A percentile compares a stretch with the other conserved stretches of the same genome.
Evolutionary conservation across 148 eudicot genomes (phyloP).

Genomic region (Dysphania ambrosioides): DNA sequence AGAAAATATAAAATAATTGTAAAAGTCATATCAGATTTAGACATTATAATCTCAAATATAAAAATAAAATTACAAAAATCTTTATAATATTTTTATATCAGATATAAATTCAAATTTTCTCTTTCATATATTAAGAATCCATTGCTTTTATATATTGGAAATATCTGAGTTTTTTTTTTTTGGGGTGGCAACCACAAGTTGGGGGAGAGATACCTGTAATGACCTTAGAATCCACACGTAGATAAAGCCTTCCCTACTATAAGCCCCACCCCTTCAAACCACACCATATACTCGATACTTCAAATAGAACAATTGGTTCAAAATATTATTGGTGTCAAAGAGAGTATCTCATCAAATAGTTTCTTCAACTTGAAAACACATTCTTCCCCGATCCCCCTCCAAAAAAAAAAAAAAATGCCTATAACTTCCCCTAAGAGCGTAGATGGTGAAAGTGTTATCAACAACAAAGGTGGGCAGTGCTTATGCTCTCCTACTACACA

Average conservation of each 20-base stretch:
- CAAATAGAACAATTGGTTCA: background rate
- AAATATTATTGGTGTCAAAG: background rate
- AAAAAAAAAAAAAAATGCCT: constrained; percentile 19
- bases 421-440: constrained; percentile 32
- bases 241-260: constrained; percentile 23
- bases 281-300: constrained; percentile 5
- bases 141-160: background rate
- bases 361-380: background rate
- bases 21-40: no score
- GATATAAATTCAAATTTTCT: no score
- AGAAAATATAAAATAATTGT: no score
- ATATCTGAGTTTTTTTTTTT: constrained; percentile 10
- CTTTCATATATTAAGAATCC: no score
- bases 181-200: constrained; percentile 12
- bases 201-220: constrained; percentile 11
- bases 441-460: constrained; percentile 19
- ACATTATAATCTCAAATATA: no score
- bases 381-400: no score
- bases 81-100: no score
- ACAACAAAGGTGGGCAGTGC: constrained; percentile 43
- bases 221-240: constrained; percentile 11
- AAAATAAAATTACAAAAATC: no score
- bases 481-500: constrained; percentile 77
- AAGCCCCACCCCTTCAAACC: constrained; percentile 15
- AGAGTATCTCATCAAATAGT: background rate